Conservation (phyloP, 139 green algal species). For the Zygnema circumcarinatum region DNA sequence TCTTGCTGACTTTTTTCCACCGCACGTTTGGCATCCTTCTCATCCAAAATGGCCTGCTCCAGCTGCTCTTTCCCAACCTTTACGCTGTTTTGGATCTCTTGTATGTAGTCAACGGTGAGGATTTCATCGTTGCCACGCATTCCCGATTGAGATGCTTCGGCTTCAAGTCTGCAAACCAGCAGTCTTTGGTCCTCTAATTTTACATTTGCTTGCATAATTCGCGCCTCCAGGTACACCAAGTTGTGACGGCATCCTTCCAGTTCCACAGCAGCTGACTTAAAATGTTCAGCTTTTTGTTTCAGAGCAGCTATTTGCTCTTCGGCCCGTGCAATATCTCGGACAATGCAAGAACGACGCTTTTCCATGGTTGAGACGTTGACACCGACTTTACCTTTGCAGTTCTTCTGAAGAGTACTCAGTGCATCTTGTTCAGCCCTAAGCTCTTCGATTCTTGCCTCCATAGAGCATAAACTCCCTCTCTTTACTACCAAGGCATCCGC, state of each 20-base stretch:
- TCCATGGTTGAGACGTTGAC: not conserved
- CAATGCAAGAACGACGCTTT: not conserved
- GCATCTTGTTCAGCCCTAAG: not conserved
- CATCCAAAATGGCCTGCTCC: not conserved
- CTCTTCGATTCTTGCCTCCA: not conserved
- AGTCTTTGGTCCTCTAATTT: not conserved
- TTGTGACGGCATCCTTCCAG: not conserved
- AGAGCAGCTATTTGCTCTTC: not conserved
- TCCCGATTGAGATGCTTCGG: not conserved
- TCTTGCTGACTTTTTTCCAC: not conserved
- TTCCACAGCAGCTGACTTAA: not conserved
- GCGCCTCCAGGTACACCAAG: not conserved
- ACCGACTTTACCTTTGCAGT: not conserved
- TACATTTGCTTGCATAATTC: not conserved
- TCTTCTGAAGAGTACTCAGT: not conserved
- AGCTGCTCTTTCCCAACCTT: not conserved
- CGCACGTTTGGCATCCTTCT: not conserved
- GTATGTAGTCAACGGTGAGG: not conserved
- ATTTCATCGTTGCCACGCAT: not conserved
- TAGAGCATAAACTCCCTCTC: not conserved
- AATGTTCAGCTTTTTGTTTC: not conserved
- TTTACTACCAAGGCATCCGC: not conserved
- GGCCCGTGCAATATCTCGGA: not conserved
- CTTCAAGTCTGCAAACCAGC: not conserved
- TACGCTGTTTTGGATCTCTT: not conserved